Base-by-base conservation (phyloP, 768 basidiomycete species). In the Termitomyces sp. region DNA sequence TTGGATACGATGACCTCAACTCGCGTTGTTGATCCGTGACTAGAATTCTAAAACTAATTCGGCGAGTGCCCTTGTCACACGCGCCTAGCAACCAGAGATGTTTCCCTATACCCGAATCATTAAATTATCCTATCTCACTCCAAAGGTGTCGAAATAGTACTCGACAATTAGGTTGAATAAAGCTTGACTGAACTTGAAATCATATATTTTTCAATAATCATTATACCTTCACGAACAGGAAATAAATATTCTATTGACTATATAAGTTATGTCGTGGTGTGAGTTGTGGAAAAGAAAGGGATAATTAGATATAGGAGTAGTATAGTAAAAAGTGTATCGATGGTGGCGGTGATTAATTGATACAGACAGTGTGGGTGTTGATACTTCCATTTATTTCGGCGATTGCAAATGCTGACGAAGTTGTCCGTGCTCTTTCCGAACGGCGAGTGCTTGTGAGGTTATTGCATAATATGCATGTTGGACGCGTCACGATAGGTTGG, bases 331-430 rank as follows among this genome's bases (percentile, higher is more conserved):
- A 29, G 27, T 43, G 19, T 10, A 16, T 38, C n/a, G 37, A 56
- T 14, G 25, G 27, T 34, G 52, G 54, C 45, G 44, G 58, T n/a
- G 16, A 23, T 60, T n/a, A 59, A 44, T 64, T 54, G 66, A 68
- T 70, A 69, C 66, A 71, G 49, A 59, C 42, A 29, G 29, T 45
- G 60, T 62, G 54, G 21, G 51, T 23, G 31, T 41, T 21, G 11
- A 32, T 31, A n/a, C 11, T 5, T 41, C 25, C 34, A 21, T 4
- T 25, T 23, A 29, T 12, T 17, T 6, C n/a, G 6, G 25, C 10
- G 10, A 49, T 37, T 10, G 27, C 17, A n/a, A 8, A n/a, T 29
- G 29, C 29, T 29, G 29, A 29, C n/a, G 44, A n/a, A n/a, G 27
- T 29, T 25, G 9, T 29, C n/a, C n/a, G 17, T 5, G 44, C 27